Evolutionary conservation across 169 alveolate species (phyloP).

Genomic region (Perkinsus marinus): DNA sequence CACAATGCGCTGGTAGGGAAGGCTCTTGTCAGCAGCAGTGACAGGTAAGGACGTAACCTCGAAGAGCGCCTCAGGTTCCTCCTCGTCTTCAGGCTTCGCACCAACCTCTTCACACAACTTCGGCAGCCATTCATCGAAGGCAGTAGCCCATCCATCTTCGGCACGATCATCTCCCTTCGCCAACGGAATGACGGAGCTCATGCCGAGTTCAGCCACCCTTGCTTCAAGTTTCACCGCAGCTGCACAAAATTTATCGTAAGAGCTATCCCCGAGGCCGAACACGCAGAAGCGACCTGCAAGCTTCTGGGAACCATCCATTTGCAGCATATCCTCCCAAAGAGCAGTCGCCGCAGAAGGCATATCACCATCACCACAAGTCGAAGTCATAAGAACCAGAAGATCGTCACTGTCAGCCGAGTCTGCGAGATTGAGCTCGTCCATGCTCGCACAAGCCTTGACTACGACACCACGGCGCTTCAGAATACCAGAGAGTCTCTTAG

Average conservation of each 20-base stretch:
- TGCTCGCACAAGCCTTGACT: neutral
- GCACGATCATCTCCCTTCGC: constrained; percentile 38
- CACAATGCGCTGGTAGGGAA: constrained; percentile 18
- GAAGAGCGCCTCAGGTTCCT: constrained; percentile 3
- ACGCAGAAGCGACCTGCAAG: neutral
- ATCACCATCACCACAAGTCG: neutral
- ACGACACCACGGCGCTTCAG: neutral
- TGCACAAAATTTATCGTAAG: constrained; percentile 35
- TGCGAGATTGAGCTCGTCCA: neutral
- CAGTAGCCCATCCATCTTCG: constrained; percentile 36
- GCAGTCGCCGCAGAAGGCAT: neutral
- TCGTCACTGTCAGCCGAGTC: neutral
- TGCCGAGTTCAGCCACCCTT: constrained; percentile 31
- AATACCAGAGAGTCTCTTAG: neutral
- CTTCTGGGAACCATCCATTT: neutral
- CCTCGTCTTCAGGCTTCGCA: constrained; percentile 17
- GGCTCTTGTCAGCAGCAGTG: constrained; percentile 7
- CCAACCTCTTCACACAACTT: constrained; percentile 7
- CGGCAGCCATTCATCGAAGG: constrained; percentile 32
- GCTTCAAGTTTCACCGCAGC: constrained; percentile 38
- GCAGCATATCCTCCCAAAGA: neutral
- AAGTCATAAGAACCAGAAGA: neutral
- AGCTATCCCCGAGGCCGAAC: constrained; percentile 41
- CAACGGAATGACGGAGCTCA: constrained; percentile 18
- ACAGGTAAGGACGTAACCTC: neutral